These are phyloP conservation scores for Claviceps citrina DNA, from an alignment of 2,329 filamentous ascomycete species.

Conservation along the genomic window DNA sequence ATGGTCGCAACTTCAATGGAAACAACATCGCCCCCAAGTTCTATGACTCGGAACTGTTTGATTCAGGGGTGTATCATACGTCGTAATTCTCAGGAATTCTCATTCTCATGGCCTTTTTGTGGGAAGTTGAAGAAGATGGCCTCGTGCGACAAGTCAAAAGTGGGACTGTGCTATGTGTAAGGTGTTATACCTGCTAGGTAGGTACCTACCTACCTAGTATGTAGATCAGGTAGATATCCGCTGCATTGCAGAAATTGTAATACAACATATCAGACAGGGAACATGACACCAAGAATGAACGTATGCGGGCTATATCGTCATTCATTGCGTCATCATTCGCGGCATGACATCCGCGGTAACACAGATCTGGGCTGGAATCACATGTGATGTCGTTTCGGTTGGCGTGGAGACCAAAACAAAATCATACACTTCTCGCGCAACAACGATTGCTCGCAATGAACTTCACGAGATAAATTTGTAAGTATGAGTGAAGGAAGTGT, in stretches of 20 bases:
- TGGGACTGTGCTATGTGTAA: no score
- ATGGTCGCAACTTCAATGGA: constrained; percentile 77
- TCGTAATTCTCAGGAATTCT: neutral
- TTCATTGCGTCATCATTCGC: neutral
- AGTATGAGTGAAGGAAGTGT: no score
- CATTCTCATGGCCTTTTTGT: neutral
- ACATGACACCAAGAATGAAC: neutral
- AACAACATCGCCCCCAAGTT: constrained; percentile 72
- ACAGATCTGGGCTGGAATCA: neutral
- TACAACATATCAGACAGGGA: neutral
- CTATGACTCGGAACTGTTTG: constrained; percentile 72
- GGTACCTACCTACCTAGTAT: no score
- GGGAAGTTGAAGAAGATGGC: no score
- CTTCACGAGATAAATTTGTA: no score
- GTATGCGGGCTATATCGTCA: neutral
- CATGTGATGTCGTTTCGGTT: neutral
- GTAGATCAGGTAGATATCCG: neutral
- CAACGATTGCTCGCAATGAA: neutral
- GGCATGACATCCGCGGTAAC: neutral
- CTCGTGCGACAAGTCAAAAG: no score
- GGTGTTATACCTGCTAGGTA: no score
- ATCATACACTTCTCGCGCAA: neutral
- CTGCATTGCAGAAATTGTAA: neutral
- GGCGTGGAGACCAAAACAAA: no score
- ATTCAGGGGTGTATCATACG: constrained; percentile 40